Percentiles rank a stretch among this genome's conserved stretches.
Conservation (phyloP, 23 red algal genomes). For the Gracilaria caudata region DNA sequence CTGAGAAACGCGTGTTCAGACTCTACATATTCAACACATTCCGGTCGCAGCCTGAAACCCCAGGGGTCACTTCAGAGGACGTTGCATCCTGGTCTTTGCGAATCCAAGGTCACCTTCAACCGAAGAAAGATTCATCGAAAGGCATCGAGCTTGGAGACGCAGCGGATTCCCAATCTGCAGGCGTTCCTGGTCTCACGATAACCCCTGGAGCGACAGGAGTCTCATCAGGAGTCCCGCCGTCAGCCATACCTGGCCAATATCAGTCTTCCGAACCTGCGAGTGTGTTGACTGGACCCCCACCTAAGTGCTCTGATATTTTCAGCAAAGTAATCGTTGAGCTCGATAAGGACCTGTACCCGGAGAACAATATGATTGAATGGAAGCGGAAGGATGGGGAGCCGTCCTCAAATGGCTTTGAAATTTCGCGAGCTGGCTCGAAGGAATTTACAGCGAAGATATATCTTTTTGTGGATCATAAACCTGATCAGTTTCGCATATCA, state of each 20-base stretch:
- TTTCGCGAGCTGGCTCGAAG: conserved; percentile 61
- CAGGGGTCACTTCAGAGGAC: conserved; percentile 44
- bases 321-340: conserved; percentile 81
- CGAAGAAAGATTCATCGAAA: conserved; percentile 17
- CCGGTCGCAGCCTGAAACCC: conserved; percentile 47
- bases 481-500: conserved; percentile 71
- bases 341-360: conserved; percentile 73
- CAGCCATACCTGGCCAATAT: background rate
- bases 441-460: conserved; percentile 71
- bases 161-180: background rate
- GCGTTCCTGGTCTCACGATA: conserved; percentile 27
- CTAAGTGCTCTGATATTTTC: conserved; percentile 79
- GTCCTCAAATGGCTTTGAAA: conserved; percentile 84
- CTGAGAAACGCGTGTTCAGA: conserved; percentile 65
- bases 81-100: conserved; percentile 70
- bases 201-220: background rate
- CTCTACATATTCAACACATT: conserved; percentile 73
- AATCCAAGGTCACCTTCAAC: conserved; percentile 62
- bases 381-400: conserved; percentile 68
- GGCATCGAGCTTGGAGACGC: background rate
- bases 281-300: conserved; percentile 42
- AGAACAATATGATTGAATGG: conserved; percentile 86
- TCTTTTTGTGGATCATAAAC: conserved; percentile 72
- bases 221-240: background rate
- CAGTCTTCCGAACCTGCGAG: conserved; percentile 14